phyloP scores from a whole-genome alignment of 495 filamentous ascomycete species.

The Penicillium pulvis region DNA sequence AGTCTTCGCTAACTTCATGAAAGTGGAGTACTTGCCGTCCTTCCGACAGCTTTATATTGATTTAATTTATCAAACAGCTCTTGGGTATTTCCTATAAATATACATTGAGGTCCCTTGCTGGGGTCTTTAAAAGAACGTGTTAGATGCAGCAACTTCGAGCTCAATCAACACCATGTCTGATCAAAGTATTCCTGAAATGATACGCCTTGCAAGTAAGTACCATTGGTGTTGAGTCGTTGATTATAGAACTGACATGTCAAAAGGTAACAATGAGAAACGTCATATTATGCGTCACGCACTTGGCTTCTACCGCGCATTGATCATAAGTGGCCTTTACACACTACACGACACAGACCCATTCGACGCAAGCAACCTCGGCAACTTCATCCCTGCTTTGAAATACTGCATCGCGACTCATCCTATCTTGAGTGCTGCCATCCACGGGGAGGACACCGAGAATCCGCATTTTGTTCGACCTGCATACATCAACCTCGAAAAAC shows the following conservation, averaged over 20 bases:
- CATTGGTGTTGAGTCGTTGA: no score
- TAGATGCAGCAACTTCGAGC: no score
- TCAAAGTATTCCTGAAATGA: no score
- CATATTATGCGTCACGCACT: conserved; percentile 1
- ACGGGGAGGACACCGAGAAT: conserved; percentile 1
- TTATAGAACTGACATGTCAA: background rate
- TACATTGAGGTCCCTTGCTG: no score
- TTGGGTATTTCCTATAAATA: no score
- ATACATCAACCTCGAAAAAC: background rate
- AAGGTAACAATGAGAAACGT: conserved; percentile 2
- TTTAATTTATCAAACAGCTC: no score
- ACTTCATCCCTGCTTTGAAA: conserved; percentile 10
- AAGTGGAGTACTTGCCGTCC: no score
- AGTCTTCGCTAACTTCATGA: no score
- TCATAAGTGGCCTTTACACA: background rate
- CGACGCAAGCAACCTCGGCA: background rate
- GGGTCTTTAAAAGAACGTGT: no score
- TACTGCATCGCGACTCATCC: conserved; percentile 4
- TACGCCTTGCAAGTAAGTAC: no score
- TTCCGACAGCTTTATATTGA: no score
- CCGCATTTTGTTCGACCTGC: background rate
- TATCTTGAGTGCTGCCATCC: conserved; percentile 2
- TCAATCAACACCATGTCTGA: no score
- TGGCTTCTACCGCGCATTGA: conserved; percentile 3
- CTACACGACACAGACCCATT: conserved; percentile 3